Evolutionary conservation across 495 filamentous ascomycete genomes (phyloP).

Genomic region (Penicillium longicatenatum): DNA sequence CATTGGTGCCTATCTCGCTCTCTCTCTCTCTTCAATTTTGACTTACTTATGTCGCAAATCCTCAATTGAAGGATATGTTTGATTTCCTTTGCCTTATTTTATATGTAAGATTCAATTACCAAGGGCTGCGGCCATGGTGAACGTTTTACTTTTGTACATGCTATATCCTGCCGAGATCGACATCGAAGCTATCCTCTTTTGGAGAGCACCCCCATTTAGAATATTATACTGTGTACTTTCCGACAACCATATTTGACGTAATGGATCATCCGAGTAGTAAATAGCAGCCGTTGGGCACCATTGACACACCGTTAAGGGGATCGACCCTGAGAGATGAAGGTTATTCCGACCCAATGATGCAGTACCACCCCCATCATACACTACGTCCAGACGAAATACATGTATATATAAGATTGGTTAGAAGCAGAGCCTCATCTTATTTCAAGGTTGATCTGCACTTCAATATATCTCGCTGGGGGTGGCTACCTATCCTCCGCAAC

Average conservation of each 20-base stretch:
- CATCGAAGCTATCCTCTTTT: not conserved
- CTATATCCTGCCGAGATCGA: not conserved
- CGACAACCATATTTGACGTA: not conserved
- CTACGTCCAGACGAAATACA: too few species aligned
- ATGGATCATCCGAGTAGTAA: too few species aligned
- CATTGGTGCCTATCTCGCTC: not conserved
- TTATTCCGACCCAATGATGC: too few species aligned
- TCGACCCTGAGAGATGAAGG: too few species aligned
- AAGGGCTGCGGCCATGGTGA: not conserved
- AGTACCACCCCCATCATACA: too few species aligned
- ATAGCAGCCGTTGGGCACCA: too few species aligned
- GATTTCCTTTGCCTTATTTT: not conserved
- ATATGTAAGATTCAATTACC: not conserved
- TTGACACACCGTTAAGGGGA: too few species aligned
- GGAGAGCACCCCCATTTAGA: not conserved
- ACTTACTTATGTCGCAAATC: not conserved
- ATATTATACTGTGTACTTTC: not conserved
- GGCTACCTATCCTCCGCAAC: too few species aligned
- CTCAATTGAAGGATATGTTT: not conserved
- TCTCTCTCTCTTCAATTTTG: not conserved
- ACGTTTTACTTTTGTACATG: not conserved
- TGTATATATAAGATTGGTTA: too few species aligned
- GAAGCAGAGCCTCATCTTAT: too few species aligned
- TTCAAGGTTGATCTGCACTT: too few species aligned
- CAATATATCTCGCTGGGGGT: too few species aligned